These are phyloP conservation scores for Protomyces macrosporus DNA, from an alignment of 1,139 yeast species.

Conservation along the genomic window DNA sequence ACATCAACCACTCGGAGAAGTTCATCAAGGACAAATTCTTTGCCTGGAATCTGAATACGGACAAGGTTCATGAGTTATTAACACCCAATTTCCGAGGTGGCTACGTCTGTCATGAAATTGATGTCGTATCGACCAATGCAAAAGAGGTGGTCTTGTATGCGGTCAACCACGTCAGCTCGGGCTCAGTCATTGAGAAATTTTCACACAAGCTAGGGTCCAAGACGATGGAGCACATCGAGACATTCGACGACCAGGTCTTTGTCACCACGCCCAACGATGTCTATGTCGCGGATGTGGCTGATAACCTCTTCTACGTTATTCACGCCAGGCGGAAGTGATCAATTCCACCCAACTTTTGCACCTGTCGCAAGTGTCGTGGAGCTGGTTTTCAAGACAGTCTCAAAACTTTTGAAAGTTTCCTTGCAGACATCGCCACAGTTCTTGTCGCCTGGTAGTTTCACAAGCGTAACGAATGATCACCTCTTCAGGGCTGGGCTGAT, in stretches of 20 bases:
- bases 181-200: constrained; percentile 23
- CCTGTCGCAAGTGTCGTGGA: too few species aligned
- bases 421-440: too few species aligned
- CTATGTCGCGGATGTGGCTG: constrained; percentile 14
- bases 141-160: constrained; percentile 15
- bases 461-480: constrained; percentile 10
- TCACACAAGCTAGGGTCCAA: constrained; percentile 12
- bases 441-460: too few species aligned
- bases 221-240: constrained; percentile 5
- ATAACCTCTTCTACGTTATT: constrained; percentile 14
- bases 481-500: constrained; percentile 9
- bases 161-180: constrained; percentile 16
- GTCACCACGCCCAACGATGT: constrained; percentile 22
- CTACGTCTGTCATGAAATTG: constrained; percentile 18
- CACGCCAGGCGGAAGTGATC: too few species aligned
- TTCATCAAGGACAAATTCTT: constrained; percentile 17
- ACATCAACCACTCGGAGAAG: not conserved
- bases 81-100: not conserved
- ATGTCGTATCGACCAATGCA: constrained; percentile 6
- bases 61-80: constrained; percentile 1
- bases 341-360: too few species aligned
- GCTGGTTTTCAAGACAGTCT: too few species aligned
- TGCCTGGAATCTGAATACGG: constrained; percentile 19
- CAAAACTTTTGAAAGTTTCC: too few species aligned
- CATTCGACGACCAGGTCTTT: constrained; percentile 9